Evolutionary conservation across 2,329 filamentous ascomycete species (phyloP).

Genomic region (Intubia oerlemansii): DNA sequence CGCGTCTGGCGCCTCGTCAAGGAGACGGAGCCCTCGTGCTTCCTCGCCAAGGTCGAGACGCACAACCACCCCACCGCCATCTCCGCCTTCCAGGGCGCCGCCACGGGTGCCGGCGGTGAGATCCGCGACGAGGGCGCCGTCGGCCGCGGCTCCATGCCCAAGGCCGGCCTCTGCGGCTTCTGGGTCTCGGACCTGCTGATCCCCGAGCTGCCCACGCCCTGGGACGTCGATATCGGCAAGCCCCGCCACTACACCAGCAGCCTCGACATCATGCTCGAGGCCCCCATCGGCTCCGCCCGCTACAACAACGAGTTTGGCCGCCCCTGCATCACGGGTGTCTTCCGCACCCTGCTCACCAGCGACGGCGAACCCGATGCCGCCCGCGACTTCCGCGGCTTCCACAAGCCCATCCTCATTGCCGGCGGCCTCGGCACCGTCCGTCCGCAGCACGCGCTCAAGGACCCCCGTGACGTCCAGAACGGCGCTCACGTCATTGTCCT

Average conservation of each 20-base stretch:
- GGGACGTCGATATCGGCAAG: slow-evolving; percentile 81
- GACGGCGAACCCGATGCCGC: slow-evolving; percentile 21
- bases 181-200: slow-evolving; percentile 90
- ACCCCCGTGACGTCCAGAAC: slow-evolving; percentile 53
- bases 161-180: slow-evolving; percentile 80
- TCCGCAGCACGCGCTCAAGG: slow-evolving; percentile 78
- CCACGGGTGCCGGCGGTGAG: slow-evolving; percentile 86
- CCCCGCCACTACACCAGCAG: slow-evolving; percentile 84
- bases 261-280: slow-evolving; percentile 94
- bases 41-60: slow-evolving; percentile 87
- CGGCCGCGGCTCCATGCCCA: slow-evolving; percentile 76
- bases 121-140: slow-evolving; percentile 92
- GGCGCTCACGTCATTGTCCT: slow-evolving; percentile 87
- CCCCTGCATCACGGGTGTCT: slow-evolving; percentile 73
- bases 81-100: slow-evolving; percentile 77
- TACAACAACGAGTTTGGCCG: slow-evolving; percentile 98
- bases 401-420: slow-evolving; percentile 98
- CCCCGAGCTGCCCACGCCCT: slow-evolving; percentile 60
- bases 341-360: slow-evolving; percentile 66
- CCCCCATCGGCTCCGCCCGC: slow-evolving; percentile 78
- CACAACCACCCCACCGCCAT: slow-evolving; percentile 97
- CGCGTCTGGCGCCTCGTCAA: slow-evolving; percentile 76
- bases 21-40: slow-evolving; percentile 51
- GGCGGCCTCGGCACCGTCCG: slow-evolving; percentile 85
- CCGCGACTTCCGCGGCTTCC: slow-evolving; percentile 68